Evolutionary conservation across 371 early-diverging fungal genomes (phyloP).

Genomic region (Massospora cicadina): DNA sequence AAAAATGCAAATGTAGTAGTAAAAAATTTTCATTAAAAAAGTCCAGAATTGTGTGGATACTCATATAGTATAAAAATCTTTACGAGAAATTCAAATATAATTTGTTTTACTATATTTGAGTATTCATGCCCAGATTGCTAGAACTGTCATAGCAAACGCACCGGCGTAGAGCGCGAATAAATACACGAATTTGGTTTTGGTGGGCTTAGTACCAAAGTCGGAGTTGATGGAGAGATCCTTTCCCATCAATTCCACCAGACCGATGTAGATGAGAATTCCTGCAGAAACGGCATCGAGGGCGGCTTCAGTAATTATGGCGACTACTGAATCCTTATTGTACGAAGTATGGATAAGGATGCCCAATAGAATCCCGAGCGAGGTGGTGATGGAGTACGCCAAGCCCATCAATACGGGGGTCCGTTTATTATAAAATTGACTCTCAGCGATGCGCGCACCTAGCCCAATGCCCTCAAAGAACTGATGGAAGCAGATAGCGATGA

Average conservation of each 20-base stretch:
- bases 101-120: too few relatives aligned
- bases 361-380: constrained; percentile 58
- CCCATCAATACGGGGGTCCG: constrained; percentile 25
- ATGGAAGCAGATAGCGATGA: constrained; percentile 72
- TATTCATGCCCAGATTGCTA: constrained; percentile 70
- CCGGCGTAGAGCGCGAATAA: constrained; percentile 41
- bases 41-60: too few relatives aligned
- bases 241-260: constrained; percentile 47
- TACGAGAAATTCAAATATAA: too few relatives aligned
- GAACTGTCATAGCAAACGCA: constrained; percentile 48
- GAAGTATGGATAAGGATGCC: constrained; percentile 43
- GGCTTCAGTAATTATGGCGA: constrained; percentile 45
- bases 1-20: too few relatives aligned
- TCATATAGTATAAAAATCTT: too few relatives aligned
- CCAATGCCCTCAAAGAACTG: constrained; percentile 85
- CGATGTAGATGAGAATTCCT: constrained; percentile 63
- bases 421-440: constrained; percentile 18
- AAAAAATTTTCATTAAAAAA: too few relatives aligned
- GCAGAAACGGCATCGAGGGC: constrained; percentile 55
- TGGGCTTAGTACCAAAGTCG: constrained; percentile 24
- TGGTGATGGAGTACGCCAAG: constrained; percentile 27
- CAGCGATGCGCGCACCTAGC: constrained; percentile 50
- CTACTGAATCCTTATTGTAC: constrained; percentile 31
- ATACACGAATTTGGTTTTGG: constrained; percentile 21
- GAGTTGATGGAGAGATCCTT: constrained; percentile 41